Percentiles rank a stretch among this genome's conserved stretches.
Evolutionary conservation across 306 rosid genomes (phyloP).

Genomic region (Prunus persica): DNA sequence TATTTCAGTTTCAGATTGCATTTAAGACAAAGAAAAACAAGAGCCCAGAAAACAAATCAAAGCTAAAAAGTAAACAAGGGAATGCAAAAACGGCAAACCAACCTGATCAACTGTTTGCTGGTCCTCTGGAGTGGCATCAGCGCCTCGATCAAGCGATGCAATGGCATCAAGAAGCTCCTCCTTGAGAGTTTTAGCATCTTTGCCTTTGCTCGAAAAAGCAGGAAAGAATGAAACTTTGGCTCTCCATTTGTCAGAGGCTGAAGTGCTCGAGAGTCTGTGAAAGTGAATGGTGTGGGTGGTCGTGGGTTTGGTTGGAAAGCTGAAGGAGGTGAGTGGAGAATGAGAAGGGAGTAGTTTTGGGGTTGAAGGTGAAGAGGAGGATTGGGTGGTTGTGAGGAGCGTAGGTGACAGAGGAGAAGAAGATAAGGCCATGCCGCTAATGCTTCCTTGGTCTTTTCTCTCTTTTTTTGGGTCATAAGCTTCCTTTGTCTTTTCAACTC

Average conservation of each 20-base stretch:
- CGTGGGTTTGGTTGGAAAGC: constrained; percentile 36
- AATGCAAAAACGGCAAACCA: neutral
- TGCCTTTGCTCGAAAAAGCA: constrained; percentile 55
- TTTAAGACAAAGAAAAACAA: neutral
- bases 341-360: constrained; percentile 23
- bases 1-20: neutral
- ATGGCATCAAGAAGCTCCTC: constrained; percentile 77
- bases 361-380: constrained; percentile 21
- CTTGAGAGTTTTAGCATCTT: constrained; percentile 54
- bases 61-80: neutral
- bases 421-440: constrained; percentile 52
- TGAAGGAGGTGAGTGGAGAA: constrained; percentile 14
- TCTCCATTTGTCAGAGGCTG: constrained; percentile 56
- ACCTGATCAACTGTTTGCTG: constrained; percentile 73
- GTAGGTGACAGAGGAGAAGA: constrained; percentile 36
- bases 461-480: too few relatives aligned
- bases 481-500: neutral
- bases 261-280: constrained; percentile 7
- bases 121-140: constrained; percentile 77
- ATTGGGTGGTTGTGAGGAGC: constrained; percentile 19
- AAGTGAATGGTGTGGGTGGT: neutral
- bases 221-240: constrained; percentile 65
- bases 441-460: neutral
- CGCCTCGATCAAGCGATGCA: constrained; percentile 77
- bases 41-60: neutral